A percentile compares a stretch with the other conserved stretches of the same genome.
Evolutionary conservation across 495 filamentous ascomycete genomes (phyloP).

Genomic region (Trichoderma gamsii): DNA sequence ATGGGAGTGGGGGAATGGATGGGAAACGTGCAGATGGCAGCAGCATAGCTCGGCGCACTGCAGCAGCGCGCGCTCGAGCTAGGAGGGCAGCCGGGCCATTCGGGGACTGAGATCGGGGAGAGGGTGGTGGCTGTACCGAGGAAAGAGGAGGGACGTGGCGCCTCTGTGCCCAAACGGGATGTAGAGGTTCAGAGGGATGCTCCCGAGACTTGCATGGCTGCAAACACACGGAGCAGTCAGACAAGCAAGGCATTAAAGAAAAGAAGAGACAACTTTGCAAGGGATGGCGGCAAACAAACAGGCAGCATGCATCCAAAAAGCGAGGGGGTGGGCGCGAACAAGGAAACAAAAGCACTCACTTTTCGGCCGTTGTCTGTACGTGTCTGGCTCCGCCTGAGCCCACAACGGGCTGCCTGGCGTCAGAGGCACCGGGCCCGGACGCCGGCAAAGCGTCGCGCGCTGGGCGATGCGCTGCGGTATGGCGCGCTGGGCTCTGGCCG

Average conservation of each 20-base stretch:
- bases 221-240: neutral
- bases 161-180: no score
- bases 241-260: slow-evolving; percentile 16
- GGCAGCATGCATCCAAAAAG: no score
- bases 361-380: slow-evolving; percentile 37
- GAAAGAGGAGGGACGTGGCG: neutral
- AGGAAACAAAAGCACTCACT: slow-evolving; percentile 32
- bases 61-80: neutral
- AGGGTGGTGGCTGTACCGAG: slow-evolving; percentile 21
- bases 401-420: slow-evolving; percentile 35
- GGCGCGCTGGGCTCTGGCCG: slow-evolving; percentile 35
- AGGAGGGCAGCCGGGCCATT: slow-evolving; percentile 5
- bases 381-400: slow-evolving; percentile 39
- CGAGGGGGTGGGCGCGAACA: slow-evolving; percentile 3
- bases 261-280: neutral
- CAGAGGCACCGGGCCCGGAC: slow-evolving; percentile 38
- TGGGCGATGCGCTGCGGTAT: slow-evolving; percentile 21
- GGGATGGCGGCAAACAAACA: neutral
- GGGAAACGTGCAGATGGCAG: neutral
- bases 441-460: slow-evolving; percentile 40
- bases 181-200: no score
- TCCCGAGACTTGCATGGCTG: neutral
- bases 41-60: neutral
- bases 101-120: slow-evolving; percentile 11
- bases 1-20: neutral